Evolutionary conservation across 2,329 filamentous ascomycete genomes (phyloP).

Genomic region (Colletotrichum chrysophilum): DNA sequence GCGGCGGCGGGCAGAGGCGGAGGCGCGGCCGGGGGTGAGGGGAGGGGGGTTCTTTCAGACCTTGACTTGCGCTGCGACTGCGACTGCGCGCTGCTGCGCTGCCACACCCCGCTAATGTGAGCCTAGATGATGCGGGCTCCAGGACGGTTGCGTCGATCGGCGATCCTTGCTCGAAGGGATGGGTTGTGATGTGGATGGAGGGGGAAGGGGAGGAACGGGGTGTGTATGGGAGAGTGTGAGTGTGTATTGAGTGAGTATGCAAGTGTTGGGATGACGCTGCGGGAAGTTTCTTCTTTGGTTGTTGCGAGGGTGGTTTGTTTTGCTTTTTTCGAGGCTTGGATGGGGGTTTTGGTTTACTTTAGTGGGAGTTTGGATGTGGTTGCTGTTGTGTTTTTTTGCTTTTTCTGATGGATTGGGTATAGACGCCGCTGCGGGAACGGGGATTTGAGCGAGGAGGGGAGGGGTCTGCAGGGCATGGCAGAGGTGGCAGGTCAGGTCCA

Average conservation of each 20-base stretch:
- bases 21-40: not conserved
- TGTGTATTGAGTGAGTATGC: not conserved
- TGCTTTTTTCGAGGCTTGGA: not conserved
- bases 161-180: conserved; percentile 7
- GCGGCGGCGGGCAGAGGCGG: not conserved
- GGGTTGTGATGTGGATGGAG: not conserved
- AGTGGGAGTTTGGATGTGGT: not conserved
- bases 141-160: conserved; percentile 9
- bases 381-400: not conserved
- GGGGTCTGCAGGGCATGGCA: not conserved
- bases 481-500: not conserved
- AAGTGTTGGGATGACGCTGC: not conserved
- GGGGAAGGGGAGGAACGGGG: not conserved
- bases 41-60: not conserved
- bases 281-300: conserved; percentile 1
- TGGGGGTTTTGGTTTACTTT: not conserved
- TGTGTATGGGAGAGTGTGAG: not conserved
- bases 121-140: conserved; percentile 8
- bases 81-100: not conserved
- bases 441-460: not conserved
- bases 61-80: not conserved
- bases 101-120: not conserved
- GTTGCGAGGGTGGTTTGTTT: not conserved
- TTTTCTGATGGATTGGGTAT: not conserved
- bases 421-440: not conserved